Evolutionary conservation across 2,329 filamentous ascomycete genomes (phyloP).

Genomic region (Trichoderma simmonsii): DNA sequence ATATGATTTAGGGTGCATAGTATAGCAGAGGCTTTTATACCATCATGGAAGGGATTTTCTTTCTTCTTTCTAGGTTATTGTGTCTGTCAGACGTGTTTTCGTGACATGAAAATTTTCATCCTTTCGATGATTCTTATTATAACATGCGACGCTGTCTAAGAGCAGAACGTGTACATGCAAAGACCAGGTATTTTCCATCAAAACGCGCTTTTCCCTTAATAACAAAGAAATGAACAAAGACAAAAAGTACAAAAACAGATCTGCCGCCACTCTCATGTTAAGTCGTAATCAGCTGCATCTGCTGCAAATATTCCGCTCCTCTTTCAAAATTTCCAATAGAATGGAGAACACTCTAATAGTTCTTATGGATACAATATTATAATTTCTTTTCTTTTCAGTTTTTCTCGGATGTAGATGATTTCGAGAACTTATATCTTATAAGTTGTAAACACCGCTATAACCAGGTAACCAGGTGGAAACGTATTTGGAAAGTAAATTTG

Average conservation of each 20-base stretch:
- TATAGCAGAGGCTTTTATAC: background rate
- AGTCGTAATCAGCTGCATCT: background rate
- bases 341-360: background rate
- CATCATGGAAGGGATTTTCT: background rate
- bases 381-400: background rate
- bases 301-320: background rate
- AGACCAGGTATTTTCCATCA: background rate
- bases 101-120: background rate
- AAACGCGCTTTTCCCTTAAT: background rate
- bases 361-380: background rate
- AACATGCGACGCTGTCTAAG: background rate
- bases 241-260: background rate
- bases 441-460: background rate
- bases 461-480: background rate
- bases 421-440: background rate
- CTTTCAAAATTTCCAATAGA: background rate
- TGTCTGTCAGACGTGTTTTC: background rate
- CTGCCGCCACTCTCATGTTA: background rate
- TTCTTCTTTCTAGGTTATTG: background rate
- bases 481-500: background rate
- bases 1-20: background rate
- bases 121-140: background rate
- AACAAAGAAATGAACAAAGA: background rate
- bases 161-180: background rate
- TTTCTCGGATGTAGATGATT: background rate